Base-by-base conservation (phyloP, 2,329 filamentous ascomycete species). In the Microcyclospora pomicola region DNA sequence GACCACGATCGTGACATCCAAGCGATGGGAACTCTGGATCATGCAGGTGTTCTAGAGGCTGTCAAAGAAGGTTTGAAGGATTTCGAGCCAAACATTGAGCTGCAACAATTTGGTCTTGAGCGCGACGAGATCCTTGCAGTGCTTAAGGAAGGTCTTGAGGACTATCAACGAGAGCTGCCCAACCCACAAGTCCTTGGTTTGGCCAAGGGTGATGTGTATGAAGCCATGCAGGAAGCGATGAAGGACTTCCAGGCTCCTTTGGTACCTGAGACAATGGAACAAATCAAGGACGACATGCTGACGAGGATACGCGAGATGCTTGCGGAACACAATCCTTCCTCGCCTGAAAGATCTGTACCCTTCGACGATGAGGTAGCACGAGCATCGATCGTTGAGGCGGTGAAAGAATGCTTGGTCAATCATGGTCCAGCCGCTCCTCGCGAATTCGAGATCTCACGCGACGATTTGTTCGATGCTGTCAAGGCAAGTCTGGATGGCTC, bases 51-150 rank as follows among this genome's bases (percentile, higher is more conserved):
- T 28, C 72, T 96, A 2, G 73, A 82, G 19, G 86, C 87, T 2
- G 82, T 96, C 11, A 78, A 79, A 49, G 86, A 94, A 49, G 88
- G 87, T 1, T 93, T 86, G 76, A 88, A 95, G 55, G 83, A 78
- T 38, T 93, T 93, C 62, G 93, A 93, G 61, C 88, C 88, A 1
- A 85, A 95, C 50, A 85, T 94, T 36, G 80, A 93, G 49, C 71
- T 93, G 4, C 81, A 94, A 50, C 85, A 93, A 51, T 82, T 92
- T 44, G 88, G 87, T 2, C 67, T 96, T 1, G 88, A 94, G 57
- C 74, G 85, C 5, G 85, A 95, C 10, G 88, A 96, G 54, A 82
- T 96, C 34, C 67, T 96, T 11, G 77, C 81, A 30, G 93, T 86
- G 47, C 69, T 96, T 16, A 78, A 82, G 48, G 81, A 95, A 62